Conservation (phyloP, 345 rosid genomes). For the Carallia brachiata region DNA sequence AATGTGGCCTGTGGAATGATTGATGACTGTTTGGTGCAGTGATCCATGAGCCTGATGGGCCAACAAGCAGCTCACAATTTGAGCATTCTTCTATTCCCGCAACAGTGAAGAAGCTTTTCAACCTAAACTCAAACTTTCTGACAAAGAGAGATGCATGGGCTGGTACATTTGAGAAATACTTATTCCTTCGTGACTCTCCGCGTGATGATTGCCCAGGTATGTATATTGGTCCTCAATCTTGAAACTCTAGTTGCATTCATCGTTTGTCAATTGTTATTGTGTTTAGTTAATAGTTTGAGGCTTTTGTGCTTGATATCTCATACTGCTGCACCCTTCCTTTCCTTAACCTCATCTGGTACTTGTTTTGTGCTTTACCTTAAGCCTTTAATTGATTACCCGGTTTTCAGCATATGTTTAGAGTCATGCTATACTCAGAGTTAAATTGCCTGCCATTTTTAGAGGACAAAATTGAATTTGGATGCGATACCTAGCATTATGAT, state of each 20-base stretch:
- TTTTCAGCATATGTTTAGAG: no score
- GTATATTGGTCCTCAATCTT: constrained; percentile 17
- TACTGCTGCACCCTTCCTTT: constrained; percentile 3
- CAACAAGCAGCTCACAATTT: constrained; percentile 71
- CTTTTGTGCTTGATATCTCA: background rate
- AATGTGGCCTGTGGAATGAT: background rate
- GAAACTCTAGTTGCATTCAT: background rate
- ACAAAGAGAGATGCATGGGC: constrained; percentile 99
- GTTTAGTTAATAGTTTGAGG: background rate
- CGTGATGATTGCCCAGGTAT: constrained; percentile 97
- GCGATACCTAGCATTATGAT: no score
- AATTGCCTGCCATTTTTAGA: background rate
- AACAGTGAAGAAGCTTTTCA: constrained; percentile 93
- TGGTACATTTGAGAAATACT: constrained; percentile 81
- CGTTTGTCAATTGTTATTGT: background rate
- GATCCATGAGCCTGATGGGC: constrained; percentile 86
- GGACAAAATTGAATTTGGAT: background rate
- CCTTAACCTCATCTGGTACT: background rate
- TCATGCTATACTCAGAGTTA: background rate
- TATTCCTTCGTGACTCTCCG: constrained; percentile 65
- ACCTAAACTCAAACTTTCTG: constrained; percentile 76
- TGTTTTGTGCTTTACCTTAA: no score
- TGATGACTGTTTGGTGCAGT: constrained; percentile 42
- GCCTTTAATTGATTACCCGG: no score
- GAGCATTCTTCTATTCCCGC: constrained; percentile 98